Evolutionary conservation across 2,329 filamentous ascomycete genomes (phyloP).

Genomic region (Periglandula ipomoeae): DNA sequence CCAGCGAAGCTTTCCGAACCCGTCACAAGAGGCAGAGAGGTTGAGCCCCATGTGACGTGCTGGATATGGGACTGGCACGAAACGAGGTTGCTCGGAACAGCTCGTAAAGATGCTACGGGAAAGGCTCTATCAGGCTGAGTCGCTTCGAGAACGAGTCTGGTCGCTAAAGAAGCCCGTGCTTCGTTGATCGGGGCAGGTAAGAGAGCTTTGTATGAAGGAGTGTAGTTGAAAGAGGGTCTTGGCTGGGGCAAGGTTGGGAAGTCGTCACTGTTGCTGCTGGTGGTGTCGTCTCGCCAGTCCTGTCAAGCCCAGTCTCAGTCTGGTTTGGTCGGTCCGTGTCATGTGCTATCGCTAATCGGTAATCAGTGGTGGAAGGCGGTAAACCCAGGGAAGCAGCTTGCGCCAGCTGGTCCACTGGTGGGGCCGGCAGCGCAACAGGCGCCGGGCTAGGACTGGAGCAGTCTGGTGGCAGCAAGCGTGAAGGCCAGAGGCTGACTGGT

Average conservation of each 20-base stretch:
- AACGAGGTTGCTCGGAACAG: neutral
- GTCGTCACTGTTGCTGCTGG: neutral
- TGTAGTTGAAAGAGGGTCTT: slow-evolving; percentile 6
- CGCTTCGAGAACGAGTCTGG: neutral
- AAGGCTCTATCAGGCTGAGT: neutral
- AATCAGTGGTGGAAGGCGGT: too few relatives aligned
- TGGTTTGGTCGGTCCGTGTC: neutral
- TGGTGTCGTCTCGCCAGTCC: too few relatives aligned
- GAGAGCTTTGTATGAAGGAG: neutral
- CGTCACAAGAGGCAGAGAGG: neutral
- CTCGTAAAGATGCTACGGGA: neutral
- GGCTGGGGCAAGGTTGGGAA: neutral
- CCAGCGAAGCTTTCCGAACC: neutral
- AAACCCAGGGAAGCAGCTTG: too few relatives aligned
- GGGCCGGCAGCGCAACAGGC: too few relatives aligned
- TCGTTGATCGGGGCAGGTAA: neutral
- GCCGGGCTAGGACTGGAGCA: too few relatives aligned
- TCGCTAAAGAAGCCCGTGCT: neutral
- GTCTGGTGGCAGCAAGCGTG: too few relatives aligned
- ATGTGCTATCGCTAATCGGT: too few relatives aligned
- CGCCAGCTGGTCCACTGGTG: too few relatives aligned
- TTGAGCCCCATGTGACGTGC: slow-evolving; percentile 2
- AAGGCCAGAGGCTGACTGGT: too few relatives aligned
- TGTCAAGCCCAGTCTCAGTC: neutral
- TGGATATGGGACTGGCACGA: neutral